Conservation (phyloP, 2,329 filamentous ascomycete genomes). For the Colletotrichum karsti region DNA sequence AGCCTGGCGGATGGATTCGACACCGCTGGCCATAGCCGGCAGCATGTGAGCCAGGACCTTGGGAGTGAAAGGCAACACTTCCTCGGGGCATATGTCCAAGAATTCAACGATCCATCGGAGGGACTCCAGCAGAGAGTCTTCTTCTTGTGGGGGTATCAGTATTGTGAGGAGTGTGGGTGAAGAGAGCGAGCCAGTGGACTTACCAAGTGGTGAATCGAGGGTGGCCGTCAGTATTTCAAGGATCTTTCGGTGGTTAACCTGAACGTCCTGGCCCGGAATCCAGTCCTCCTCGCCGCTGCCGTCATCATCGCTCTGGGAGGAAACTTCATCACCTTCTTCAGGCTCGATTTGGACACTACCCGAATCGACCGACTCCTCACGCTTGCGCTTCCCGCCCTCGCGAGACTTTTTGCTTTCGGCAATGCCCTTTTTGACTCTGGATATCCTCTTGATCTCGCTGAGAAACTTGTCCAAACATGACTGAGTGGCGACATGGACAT, state of each 20-base stretch:
- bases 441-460: slow-evolving; percentile 92
- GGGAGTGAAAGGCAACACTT: slow-evolving; percentile 94
- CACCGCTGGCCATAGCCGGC: slow-evolving; percentile 91
- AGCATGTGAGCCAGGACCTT: slow-evolving; percentile 91
- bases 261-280: slow-evolving; percentile 96
- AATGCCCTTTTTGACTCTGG: slow-evolving; percentile 90
- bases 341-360: slow-evolving; percentile 65
- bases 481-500: slow-evolving; percentile 95
- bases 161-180: too few species aligned
- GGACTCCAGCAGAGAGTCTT: slow-evolving; percentile 90
- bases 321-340: slow-evolving; percentile 69
- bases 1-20: slow-evolving; percentile 87
- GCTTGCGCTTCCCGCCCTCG: slow-evolving; percentile 73
- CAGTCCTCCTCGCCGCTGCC: slow-evolving; percentile 86
- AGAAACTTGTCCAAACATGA: slow-evolving; percentile 89
- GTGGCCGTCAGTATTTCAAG: slow-evolving; percentile 91
- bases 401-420: slow-evolving; percentile 82
- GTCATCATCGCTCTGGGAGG: slow-evolving; percentile 64
- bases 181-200: too few species aligned
- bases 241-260: slow-evolving; percentile 92
- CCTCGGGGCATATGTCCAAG: slow-evolving; percentile 95
- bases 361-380: slow-evolving; percentile 74
- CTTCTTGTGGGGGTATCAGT: slow-evolving; percentile 61
- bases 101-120: slow-evolving; percentile 96
- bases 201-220: slow-evolving; percentile 82